These are phyloP conservation scores for Nigrospora oryzae DNA, from an alignment of 2,329 filamentous ascomycete genomes.

Conservation along the genomic window DNA sequence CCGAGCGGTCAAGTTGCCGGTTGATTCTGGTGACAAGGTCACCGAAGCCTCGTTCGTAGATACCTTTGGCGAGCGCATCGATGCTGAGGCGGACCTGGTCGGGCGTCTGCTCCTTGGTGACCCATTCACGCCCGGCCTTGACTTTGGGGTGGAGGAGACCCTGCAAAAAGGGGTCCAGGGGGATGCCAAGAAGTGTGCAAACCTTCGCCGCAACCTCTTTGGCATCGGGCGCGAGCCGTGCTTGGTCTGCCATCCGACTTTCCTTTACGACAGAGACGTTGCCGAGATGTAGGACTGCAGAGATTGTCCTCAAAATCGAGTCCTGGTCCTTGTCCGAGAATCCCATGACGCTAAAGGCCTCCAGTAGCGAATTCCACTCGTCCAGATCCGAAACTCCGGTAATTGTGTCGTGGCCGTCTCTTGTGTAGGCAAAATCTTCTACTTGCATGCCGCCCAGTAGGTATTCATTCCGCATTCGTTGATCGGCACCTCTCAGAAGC, in stretches of 20 bases:
- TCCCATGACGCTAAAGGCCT: constrained; percentile 91
- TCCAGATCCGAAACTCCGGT: constrained; percentile 80
- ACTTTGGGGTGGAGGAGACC: constrained; percentile 87
- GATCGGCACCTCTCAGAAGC: constrained; percentile 75
- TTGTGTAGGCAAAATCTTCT: constrained; percentile 86
- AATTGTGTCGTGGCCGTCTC: constrained; percentile 85
- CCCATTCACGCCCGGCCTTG: constrained; percentile 94
- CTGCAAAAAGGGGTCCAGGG: constrained; percentile 76
- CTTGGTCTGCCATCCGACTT: constrained; percentile 84
- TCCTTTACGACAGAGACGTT: constrained; percentile 88
- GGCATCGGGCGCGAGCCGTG: constrained; percentile 68
- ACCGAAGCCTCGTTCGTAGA: constrained; percentile 93
- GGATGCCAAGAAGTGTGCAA: constrained; percentile 77
- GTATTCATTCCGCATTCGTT: constrained; percentile 65
- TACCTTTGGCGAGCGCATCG: constrained; percentile 90
- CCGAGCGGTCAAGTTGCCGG: constrained; percentile 77
- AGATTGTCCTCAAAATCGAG: constrained; percentile 77
- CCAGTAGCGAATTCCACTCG: constrained; percentile 84
- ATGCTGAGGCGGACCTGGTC: constrained; percentile 88
- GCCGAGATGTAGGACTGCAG: constrained; percentile 85
- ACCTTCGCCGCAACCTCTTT: constrained; percentile 69
- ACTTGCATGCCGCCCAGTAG: constrained; percentile 67
- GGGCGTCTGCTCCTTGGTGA: constrained; percentile 95
- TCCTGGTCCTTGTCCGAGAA: constrained; percentile 79
- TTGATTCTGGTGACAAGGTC: constrained; percentile 91